Evolutionary conservation across 495 filamentous ascomycete species (phyloP), one percentile per base, ranked within the genome.

Genomic region (Podospora didyma): DNA sequence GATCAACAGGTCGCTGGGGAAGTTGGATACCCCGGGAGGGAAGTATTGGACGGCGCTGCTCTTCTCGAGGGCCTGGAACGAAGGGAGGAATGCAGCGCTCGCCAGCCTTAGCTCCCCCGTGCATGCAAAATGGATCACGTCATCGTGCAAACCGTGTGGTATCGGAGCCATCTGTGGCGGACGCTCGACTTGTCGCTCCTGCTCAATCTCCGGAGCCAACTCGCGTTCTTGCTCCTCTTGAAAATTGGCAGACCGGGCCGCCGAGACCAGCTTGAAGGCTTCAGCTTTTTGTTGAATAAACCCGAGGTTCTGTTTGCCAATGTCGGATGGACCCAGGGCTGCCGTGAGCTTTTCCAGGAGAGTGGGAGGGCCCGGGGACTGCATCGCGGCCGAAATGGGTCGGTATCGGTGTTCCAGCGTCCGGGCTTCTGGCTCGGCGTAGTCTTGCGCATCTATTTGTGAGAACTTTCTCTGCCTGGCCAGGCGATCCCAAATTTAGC

Each of bases 171-270:
- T n/a, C 11, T 66, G 66, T 1, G 57, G 19, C 2, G 86, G 83
- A 2, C 71, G 63, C 57, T 87, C 63, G 1, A 83, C 60, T 39
- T 89, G 69, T 11, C 72, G 67, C 54, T 90, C 83, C 41, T 74
- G 70, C 59, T 89, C 80, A 24, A 82, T 73, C 57, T 90, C 86
- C 1, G 81, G 82, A 0, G 80, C 75, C 0, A 89, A 71, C 59
- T 91, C 85, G 0, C 87, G 76, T 63, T 90, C 87, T 50, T 89
- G 86, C 60, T 89, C 86, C 64, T 92, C 86, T n/a, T 86, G 74
- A 2, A 88, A 68, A 31, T 37, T 49, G 0, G 28, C 26, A 10
- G 53, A 52, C 12, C 17, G 7, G 34, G 23, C 21, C 7, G 34
- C 34, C 34, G 34, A 37, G 34, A 37, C 34, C 34, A 37, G 34